A percentile compares a stretch with the other conserved stretches of the same genome.
phyloP scores from a whole-genome alignment of 345 rosid species.

The Brassica napus region DNA sequence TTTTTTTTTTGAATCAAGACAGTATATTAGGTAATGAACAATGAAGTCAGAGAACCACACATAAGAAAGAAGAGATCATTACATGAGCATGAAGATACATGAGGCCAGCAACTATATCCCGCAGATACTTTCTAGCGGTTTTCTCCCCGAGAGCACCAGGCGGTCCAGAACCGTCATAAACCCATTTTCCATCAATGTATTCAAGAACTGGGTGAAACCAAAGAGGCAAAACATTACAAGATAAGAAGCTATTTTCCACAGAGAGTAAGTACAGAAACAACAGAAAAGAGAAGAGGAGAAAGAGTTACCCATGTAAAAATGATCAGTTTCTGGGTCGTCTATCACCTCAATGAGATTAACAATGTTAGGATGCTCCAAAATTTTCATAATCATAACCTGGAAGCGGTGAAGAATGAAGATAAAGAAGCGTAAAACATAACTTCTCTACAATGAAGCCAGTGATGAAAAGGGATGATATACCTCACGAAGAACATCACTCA shows the following conservation, averaged over 20 bases:
- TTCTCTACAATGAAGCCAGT: neutral
- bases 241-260: neutral
- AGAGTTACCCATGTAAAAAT: constrained; percentile 91
- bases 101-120: constrained; percentile 84
- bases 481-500: constrained; percentile 97
- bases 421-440: constrained; percentile 5
- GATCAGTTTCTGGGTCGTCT: constrained; percentile 92
- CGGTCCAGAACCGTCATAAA: constrained; percentile 61
- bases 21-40: constrained; percentile 5
- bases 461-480: constrained; percentile 41
- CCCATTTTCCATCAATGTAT: constrained; percentile 89
- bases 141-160: constrained; percentile 68
- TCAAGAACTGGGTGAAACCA: constrained; percentile 71
- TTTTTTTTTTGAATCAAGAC: constrained; percentile 7
- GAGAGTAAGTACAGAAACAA: constrained; percentile 10
- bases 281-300: constrained; percentile 22
- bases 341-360: constrained; percentile 98
- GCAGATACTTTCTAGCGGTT: constrained; percentile 83
- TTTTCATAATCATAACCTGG: constrained; percentile 92
- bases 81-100: constrained; percentile 97
- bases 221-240: neutral
- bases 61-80: constrained; percentile 38
- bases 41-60: neutral
- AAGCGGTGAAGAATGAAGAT: constrained; percentile 19
- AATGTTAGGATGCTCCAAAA: constrained; percentile 91